Percentiles rank a stretch among this genome's conserved stretches.
phyloP scores from a whole-genome alignment of 192 early-diverging fungal species.

The Bifiguratus adelaidae region DNA sequence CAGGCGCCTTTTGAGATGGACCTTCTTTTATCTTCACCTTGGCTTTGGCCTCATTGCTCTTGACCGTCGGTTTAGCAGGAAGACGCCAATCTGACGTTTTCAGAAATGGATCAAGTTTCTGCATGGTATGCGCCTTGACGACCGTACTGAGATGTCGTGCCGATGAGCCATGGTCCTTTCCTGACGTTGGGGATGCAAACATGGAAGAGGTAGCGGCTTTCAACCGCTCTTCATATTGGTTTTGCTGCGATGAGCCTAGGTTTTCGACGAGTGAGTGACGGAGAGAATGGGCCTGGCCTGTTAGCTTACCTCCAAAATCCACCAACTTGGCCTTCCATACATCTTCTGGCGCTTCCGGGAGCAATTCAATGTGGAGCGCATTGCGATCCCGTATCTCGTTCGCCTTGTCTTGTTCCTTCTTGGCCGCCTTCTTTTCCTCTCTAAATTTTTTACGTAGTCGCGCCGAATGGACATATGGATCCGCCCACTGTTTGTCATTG shows the following conservation, averaged over 20 bases:
- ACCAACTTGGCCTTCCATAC: slow-evolving; percentile 30
- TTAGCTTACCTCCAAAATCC: slow-evolving; percentile 26
- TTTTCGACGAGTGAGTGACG: not conserved
- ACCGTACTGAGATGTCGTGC: slow-evolving; percentile 6
- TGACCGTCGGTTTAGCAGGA: too few species aligned
- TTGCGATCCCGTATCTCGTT: slow-evolving; percentile 43
- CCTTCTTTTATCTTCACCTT: too few species aligned
- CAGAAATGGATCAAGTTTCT: slow-evolving; percentile 32
- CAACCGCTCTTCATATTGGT: slow-evolving; percentile 12
- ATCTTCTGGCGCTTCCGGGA: slow-evolving; percentile 41
- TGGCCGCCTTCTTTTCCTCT: slow-evolving; percentile 46
- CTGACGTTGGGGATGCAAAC: slow-evolving; percentile 5
- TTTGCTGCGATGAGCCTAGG: not conserved
- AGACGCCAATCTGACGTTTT: too few species aligned
- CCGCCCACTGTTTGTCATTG: slow-evolving; percentile 66
- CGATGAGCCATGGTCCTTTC: not conserved
- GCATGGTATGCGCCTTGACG: slow-evolving; percentile 14
- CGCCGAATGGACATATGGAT: slow-evolving; percentile 69
- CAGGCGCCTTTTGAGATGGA: too few species aligned
- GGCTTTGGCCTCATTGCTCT: too few species aligned
- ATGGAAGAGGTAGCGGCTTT: slow-evolving; percentile 11
- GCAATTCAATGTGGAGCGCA: slow-evolving; percentile 42
- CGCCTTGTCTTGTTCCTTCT: slow-evolving; percentile 30
- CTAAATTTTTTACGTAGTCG: slow-evolving; percentile 61
- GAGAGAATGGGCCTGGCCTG: not conserved